Base-by-base conservation (phyloP, 2,329 filamentous ascomycete genomes). In the Pseudocercospora eumusae region DNA sequence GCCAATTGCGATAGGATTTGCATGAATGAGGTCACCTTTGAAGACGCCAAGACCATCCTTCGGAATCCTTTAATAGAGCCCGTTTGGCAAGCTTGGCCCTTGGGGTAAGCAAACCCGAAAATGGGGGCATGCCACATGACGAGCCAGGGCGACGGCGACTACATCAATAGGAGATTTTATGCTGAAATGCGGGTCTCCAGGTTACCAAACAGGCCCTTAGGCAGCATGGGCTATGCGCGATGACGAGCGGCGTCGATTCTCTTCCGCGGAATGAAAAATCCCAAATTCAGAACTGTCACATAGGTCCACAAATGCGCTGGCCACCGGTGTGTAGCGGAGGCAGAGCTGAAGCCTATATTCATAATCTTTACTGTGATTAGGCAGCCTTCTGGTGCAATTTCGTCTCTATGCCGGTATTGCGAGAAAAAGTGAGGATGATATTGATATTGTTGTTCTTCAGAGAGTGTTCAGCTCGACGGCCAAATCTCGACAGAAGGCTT, bases 401-500 rank as follows among this genome's bases (percentile, higher is more conserved):
- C 36, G 36, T 40, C 15, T 7, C 2, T 11, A 40, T 7, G 4
- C 15, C n/a, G 36, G 36, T 40, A 8, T 2, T 4, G 36, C 3
- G 36, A 18, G 36, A 40, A 8, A 13, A 8, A 40, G 10, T n/a
- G 15, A 40, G 6, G 13, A 18, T 2, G 1, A n/a, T 40, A 4
- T 18, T 2, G 1, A n/a, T 40, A 4, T 18, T 18, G 36, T n/a
- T 40, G n/a, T 15, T 11, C 15, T 40, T 40, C 36, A 40, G 36
- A 40, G 36, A 7, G 63, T 65, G 33, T 65, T 65, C 15, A 69
- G 44, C 56, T 67, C 65, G 4, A 66, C 62, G n/a, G 62, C 62
- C 61, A 65, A 63, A 28, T 69, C 65, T n/a, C 67, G 62, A 63
- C 65, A 67, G 21, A 69, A 67, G 5, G 67, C 65, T 31, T 67